Conservation (phyloP, 2,329 filamentous ascomycete genomes). For the Dactylonectria macrodidyma region DNA sequence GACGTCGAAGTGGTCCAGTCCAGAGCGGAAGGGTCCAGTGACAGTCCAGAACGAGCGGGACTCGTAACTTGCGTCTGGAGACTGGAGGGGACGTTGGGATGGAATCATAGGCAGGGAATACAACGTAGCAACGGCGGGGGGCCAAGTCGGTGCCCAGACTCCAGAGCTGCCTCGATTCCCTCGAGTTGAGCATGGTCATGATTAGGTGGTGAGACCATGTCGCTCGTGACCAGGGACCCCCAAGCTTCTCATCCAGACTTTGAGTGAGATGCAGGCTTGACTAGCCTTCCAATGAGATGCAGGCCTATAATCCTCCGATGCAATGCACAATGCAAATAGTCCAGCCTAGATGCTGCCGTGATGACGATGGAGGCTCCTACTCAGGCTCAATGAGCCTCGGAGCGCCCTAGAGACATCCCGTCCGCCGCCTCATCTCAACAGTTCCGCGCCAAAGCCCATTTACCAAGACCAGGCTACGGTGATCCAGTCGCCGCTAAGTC, state of each 20-base stretch:
- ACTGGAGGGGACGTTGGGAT: neutral
- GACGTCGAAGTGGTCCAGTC: constrained; percentile 13
- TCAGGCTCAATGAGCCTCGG: neutral
- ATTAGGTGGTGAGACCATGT: too few relatives aligned
- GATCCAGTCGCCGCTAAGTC: constrained; percentile 21
- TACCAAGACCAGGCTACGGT: constrained; percentile 17
- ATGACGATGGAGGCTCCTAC: neutral
- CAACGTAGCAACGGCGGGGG: neutral
- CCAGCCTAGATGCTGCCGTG: neutral
- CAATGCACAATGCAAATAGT: constrained; percentile 19
- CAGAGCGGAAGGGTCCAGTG: neutral
- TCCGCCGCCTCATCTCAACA: neutral
- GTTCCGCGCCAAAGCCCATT: neutral
- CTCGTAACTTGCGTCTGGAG: too few relatives aligned
- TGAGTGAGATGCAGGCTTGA: too few relatives aligned
- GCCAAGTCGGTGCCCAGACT: too few relatives aligned
- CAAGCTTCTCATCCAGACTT: too few relatives aligned
- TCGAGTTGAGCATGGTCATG: too few relatives aligned
- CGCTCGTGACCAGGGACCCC: too few relatives aligned
- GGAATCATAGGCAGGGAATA: neutral
- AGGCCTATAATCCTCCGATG: neutral
- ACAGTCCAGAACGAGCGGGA: constrained; percentile 13
- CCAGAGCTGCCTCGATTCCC: too few relatives aligned
- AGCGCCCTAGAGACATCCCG: neutral
- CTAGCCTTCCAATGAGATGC: too few relatives aligned